A percentile compares a stretch with the other conserved stretches of the same genome.
Evolutionary conservation across 2,329 filamentous ascomycete species (phyloP).

Genomic region (Curvularia lunata): DNA sequence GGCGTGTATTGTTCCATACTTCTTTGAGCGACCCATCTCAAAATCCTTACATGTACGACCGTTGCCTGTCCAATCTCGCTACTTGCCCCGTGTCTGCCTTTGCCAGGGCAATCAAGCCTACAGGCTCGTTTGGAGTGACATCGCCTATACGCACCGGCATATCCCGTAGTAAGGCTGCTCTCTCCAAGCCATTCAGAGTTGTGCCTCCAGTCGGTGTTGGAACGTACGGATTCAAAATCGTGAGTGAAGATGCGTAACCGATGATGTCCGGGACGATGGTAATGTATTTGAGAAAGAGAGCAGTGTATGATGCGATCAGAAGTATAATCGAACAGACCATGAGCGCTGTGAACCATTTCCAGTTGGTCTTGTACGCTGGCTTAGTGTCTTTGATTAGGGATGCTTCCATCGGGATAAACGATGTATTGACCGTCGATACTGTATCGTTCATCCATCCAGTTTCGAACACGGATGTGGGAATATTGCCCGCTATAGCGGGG

Average conservation of each 20-base stretch:
- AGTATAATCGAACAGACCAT: slow-evolving; percentile 34
- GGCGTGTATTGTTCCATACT: not conserved
- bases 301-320: slow-evolving; percentile 33
- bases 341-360: slow-evolving; percentile 36
- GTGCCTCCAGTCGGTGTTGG: slow-evolving; percentile 11
- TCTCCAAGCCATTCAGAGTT: slow-evolving; percentile 23
- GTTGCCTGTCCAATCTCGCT: slow-evolving; percentile 25
- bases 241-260: slow-evolving; percentile 33
- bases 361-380: slow-evolving; percentile 30
- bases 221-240: slow-evolving; percentile 12
- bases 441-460: slow-evolving; percentile 12
- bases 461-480: slow-evolving; percentile 27
- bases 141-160: slow-evolving; percentile 37
- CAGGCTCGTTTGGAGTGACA: slow-evolving; percentile 35
- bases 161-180: slow-evolving; percentile 31
- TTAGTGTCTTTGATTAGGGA: slow-evolving; percentile 3
- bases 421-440: slow-evolving; percentile 1
- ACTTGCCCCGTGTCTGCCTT: slow-evolving; percentile 27
- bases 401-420: slow-evolving; percentile 28
- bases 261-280: slow-evolving; percentile 34
- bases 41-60: slow-evolving; percentile 37
- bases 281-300: slow-evolving; percentile 36
- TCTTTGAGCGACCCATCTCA: slow-evolving; percentile 4
- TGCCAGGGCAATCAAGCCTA: slow-evolving; percentile 38
- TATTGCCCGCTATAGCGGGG: slow-evolving; percentile 26